Percentiles rank a stretch among this genome's conserved stretches.
Evolutionary conservation across 2,329 filamentous ascomycete genomes (phyloP).

Genomic region (Cladophialophora exuberans): DNA sequence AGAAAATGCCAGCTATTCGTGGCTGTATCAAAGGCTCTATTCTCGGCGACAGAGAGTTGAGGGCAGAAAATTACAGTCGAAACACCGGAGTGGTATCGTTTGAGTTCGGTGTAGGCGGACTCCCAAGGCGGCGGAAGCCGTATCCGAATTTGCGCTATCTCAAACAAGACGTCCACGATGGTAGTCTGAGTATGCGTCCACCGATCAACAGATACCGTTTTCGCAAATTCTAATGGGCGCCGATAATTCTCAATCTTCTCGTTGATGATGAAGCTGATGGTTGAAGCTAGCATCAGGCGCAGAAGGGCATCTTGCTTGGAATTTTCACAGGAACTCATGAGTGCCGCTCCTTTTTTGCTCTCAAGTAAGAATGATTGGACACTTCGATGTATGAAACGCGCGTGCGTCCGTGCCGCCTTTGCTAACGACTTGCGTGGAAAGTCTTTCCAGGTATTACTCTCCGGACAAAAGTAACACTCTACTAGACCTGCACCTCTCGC

Average conservation of each 20-base stretch:
- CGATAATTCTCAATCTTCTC: too few species aligned
- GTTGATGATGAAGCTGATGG: not conserved
- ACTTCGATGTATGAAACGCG: conserved; percentile 15
- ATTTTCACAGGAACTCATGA: not conserved
- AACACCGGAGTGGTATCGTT: not conserved
- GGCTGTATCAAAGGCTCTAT: not conserved
- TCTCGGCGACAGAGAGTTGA: not conserved
- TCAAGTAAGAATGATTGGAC: conserved; percentile 14
- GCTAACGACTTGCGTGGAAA: not conserved
- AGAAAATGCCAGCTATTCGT: too few species aligned
- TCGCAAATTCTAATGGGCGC: not conserved
- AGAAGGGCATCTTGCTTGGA: not conserved
- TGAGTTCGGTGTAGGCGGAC: not conserved
- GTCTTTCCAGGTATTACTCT: too few species aligned
- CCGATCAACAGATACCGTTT: not conserved
- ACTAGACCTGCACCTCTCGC: conserved; percentile 15
- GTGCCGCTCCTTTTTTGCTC: not conserved
- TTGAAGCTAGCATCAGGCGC: not conserved
- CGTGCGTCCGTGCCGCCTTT: not conserved
- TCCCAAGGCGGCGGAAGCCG: not conserved
- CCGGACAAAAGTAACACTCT: too few species aligned
- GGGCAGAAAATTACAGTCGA: not conserved
- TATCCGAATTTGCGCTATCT: not conserved
- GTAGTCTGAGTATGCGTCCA: not conserved
- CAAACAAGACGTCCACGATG: not conserved